Evolutionary conservation across 176 grass and related monocot genomes (phyloP).

Genomic region (Triticum timopheevii): DNA sequence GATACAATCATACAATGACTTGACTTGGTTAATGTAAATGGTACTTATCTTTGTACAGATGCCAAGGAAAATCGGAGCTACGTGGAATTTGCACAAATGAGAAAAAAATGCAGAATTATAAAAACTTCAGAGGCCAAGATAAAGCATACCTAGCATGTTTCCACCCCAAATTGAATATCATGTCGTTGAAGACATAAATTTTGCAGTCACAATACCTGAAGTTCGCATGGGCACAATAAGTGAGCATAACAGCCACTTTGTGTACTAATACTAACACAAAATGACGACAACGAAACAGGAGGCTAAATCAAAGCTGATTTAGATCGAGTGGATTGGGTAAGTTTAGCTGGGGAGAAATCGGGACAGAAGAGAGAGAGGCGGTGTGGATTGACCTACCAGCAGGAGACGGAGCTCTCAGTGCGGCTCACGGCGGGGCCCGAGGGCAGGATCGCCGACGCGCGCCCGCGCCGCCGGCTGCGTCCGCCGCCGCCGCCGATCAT

Average conservation of each 20-base stretch:
- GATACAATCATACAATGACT: not conserved
- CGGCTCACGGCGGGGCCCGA: conserved; percentile 7
- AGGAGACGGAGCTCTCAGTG: conserved; percentile 41
- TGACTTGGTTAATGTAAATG: not conserved
- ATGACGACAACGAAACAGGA: not conserved
- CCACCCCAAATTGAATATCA: conserved; percentile 61
- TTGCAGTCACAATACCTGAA: conserved; percentile 83
- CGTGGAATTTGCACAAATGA: conserved; percentile 8
- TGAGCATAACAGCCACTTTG: not conserved
- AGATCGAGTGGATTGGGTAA: conserved; percentile 15
- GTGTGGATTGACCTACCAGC: conserved; percentile 47
- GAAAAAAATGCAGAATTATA: not conserved
- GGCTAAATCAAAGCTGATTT: conserved; percentile 4
- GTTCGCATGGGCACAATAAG: conserved; percentile 4
- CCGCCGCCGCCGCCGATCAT: conserved; percentile 39
- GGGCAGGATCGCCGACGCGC: conserved; percentile 37
- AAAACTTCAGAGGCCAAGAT: not conserved
- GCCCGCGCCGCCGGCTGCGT: conserved; percentile 50
- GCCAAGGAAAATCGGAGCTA: conserved; percentile 11
- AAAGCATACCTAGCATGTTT: conserved; percentile 62
- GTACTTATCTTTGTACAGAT: conserved; percentile 3
- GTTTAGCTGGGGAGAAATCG: not conserved
- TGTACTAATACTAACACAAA: not conserved
- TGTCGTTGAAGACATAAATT: conserved; percentile 68
- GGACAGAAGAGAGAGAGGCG: not conserved